Evolutionary conservation across 2,329 filamentous ascomycete genomes (phyloP).

Genomic region (Neophaeococcomyces aloes): DNA sequence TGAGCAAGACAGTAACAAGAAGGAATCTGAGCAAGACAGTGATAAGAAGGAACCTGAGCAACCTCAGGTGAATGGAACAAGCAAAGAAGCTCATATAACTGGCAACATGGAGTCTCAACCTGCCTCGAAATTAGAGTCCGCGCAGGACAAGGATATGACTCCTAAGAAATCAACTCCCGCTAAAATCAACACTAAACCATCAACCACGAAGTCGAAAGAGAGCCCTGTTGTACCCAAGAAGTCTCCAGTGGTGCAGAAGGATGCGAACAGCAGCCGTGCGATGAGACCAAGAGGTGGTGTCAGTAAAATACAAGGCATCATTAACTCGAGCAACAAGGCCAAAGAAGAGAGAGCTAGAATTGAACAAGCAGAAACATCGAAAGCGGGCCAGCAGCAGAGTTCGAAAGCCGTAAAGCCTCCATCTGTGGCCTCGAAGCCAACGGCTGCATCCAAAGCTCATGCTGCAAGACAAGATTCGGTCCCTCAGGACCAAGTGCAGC

Average conservation of each 20-base stretch:
- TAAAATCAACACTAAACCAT: conserved; percentile 8
- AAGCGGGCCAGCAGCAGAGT: conserved; percentile 25
- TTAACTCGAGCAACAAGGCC: conserved; percentile 22
- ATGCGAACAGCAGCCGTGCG: conserved; percentile 9
- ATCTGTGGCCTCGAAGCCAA: conserved; percentile 6
- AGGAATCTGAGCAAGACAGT: conserved; percentile 14
- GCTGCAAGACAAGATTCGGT: conserved; percentile 7
- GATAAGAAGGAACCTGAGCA: conserved; percentile 14
- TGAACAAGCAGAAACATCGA: conserved; percentile 19
- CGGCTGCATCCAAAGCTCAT: conserved; percentile 7
- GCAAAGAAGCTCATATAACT: background rate
- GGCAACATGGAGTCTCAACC: background rate
- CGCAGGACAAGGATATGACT: background rate
- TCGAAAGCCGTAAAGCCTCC: conserved; percentile 25
- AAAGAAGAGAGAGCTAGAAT: conserved; percentile 21
- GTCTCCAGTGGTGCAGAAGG: conserved; percentile 10
- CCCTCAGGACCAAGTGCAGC: conserved; percentile 21
- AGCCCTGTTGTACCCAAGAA: conserved; percentile 12
- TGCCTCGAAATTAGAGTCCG: background rate
- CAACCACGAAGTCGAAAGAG: conserved; percentile 7
- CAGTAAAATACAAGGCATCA: conserved; percentile 23
- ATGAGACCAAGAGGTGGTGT: conserved; percentile 15
- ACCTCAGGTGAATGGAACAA: conserved; percentile 7
- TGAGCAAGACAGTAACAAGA: conserved; percentile 6
- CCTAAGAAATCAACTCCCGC: conserved; percentile 2